Percentiles rank a stretch among this genome's conserved stretches.
These are phyloP conservation scores for Prunus mume DNA, from an alignment of 306 rosid species.

Conservation along the genomic window DNA sequence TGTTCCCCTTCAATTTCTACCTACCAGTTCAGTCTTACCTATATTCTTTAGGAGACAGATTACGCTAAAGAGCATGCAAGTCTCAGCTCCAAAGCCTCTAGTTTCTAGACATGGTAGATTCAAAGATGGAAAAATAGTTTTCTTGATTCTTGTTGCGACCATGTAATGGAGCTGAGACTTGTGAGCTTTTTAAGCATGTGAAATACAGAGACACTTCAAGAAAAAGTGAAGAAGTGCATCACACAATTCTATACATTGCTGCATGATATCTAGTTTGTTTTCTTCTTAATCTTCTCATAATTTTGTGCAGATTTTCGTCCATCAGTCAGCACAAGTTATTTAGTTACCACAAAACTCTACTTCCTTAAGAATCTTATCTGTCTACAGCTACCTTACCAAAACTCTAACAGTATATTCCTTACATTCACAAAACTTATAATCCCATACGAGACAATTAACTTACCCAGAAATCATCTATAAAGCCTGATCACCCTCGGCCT, in stretches of 20 bases:
- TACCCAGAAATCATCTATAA: neutral
- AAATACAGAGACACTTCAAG: neutral
- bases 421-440: neutral
- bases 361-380: neutral
- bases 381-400: neutral
- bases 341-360: neutral
- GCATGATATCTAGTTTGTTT: neutral
- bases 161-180: neutral
- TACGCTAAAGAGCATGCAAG: neutral
- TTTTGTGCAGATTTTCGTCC: neutral
- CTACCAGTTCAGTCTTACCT: neutral
- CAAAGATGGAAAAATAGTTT: neutral
- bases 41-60: neutral
- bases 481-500: neutral
- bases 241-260: neutral
- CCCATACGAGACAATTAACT: neutral
- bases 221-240: neutral
- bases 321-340: neutral
- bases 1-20: neutral
- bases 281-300: neutral
- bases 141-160: neutral
- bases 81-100: neutral
- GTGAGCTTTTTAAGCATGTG: neutral
- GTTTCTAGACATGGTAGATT: neutral
- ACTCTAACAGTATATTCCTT: neutral